Conservation (phyloP, 805 yeast genomes). For the Starmerella roubikii region DNA sequence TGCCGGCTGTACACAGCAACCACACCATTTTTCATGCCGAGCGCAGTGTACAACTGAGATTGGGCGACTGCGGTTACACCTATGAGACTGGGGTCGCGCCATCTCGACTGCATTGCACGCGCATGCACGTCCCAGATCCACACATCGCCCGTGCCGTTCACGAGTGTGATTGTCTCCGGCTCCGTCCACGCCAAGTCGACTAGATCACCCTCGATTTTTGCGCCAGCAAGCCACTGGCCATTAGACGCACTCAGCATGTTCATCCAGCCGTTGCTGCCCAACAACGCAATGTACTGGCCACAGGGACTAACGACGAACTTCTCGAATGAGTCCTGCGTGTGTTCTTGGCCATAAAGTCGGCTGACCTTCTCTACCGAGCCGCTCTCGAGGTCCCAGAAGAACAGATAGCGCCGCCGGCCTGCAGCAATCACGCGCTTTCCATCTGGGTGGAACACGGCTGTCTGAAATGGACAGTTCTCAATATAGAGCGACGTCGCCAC, state of each 20-base stretch:
- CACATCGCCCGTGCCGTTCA: constrained; percentile 70
- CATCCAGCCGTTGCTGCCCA: constrained; percentile 85
- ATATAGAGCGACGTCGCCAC: constrained; percentile 73
- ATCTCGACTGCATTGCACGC: constrained; percentile 43
- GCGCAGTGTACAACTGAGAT: constrained; percentile 75
- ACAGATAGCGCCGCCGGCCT: constrained; percentile 86
- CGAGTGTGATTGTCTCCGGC: constrained; percentile 38
- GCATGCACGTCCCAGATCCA: constrained; percentile 64
- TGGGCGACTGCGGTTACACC: constrained; percentile 67
- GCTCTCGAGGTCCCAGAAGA: constrained; percentile 72
- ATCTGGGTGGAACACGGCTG: constrained; percentile 51
- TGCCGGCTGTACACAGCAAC: constrained; percentile 70
- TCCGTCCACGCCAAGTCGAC: constrained; percentile 63
- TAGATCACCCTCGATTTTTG: constrained; percentile 76
- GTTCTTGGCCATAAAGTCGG: constrained; percentile 82
- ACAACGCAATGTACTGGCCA: constrained; percentile 59
- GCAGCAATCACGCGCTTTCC: constrained; percentile 56
- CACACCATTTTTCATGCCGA: constrained; percentile 80
- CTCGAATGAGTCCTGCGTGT: constrained; percentile 73
- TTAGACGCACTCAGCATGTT: constrained; percentile 61
- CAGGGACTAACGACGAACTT: constrained; percentile 55
- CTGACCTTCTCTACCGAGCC: constrained; percentile 72
- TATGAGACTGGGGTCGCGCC: constrained; percentile 79
- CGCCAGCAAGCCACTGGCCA: constrained; percentile 79
- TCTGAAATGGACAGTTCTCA: constrained; percentile 60